Conservation (phyloP, 2,329 filamentous ascomycete species). For the Alternaria arbusti region DNA sequence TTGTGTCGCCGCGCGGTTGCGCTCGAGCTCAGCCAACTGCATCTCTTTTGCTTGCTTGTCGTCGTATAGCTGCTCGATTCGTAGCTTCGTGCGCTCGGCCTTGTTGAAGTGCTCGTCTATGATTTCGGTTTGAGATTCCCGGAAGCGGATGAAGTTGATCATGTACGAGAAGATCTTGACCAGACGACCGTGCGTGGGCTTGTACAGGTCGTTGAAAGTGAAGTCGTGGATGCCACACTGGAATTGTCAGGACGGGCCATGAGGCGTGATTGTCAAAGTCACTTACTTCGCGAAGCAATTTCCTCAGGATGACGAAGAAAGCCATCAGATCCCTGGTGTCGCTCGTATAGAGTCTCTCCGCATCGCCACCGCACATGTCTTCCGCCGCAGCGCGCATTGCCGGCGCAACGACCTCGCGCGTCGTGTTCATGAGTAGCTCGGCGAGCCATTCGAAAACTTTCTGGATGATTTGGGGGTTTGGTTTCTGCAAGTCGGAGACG, state of each 20-base stretch:
- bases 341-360: conserved; percentile 76
- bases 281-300: conserved; percentile 71
- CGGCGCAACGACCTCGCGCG: conserved; percentile 89
- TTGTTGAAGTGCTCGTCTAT: conserved; percentile 96
- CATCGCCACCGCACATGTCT: conserved; percentile 81
- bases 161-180: conserved; percentile 97
- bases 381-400: conserved; percentile 93
- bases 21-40: conserved; percentile 79
- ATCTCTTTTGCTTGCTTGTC: conserved; percentile 88
- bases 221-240: conserved; percentile 93
- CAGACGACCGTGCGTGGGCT: conserved; percentile 86
- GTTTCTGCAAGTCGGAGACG: conserved; percentile 86
- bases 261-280: background rate
- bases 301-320: conserved; percentile 85
- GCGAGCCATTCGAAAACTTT: conserved; percentile 99
- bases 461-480: conserved; percentile 92
- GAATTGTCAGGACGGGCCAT: conserved; percentile 12
- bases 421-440: conserved; percentile 90
- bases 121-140: conserved; percentile 85
- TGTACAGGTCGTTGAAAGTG: conserved; percentile 88
- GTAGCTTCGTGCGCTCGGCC: conserved; percentile 80
- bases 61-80: conserved; percentile 83
- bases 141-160: conserved; percentile 98
- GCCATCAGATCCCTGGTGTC: conserved; percentile 96
- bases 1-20: conserved; percentile 81